Evolutionary conservation across 805 yeast species (phyloP).

Genomic region (Saccharomycopsis oosterbeekiorum): DNA sequence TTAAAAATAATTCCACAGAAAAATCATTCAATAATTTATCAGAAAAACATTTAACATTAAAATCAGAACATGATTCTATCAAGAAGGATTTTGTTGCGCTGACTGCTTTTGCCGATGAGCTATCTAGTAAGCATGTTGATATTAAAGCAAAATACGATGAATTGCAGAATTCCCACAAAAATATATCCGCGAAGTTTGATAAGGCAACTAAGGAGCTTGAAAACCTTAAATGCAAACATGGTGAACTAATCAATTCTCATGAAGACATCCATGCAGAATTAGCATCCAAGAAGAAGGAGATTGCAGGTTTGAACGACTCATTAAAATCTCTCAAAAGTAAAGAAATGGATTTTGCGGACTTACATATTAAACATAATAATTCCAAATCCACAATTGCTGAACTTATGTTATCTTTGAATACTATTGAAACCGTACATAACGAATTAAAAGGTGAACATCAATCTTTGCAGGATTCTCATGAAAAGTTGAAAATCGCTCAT

Average conservation of each 20-base stretch:
- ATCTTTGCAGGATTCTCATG: not conserved
- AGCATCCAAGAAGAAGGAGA: not conserved
- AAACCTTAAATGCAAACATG: not conserved
- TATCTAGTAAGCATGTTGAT: not conserved
- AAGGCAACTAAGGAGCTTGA: not conserved
- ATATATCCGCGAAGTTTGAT: not conserved
- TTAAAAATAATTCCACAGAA: slow-evolving; percentile 10
- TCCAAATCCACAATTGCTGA: not conserved
- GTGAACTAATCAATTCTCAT: not conserved
- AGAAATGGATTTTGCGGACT: not conserved
- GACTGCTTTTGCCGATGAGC: not conserved
- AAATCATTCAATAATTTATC: slow-evolving; percentile 13
- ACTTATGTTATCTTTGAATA: not conserved
- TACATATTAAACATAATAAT: not conserved
- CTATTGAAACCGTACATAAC: slow-evolving; percentile 8
- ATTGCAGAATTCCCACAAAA: not conserved
- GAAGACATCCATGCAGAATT: not conserved
- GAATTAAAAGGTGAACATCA: not conserved
- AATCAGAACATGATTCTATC: not conserved
- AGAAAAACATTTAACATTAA: slow-evolving; percentile 4
- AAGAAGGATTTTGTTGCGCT: not conserved
- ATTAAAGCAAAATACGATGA: not conserved
- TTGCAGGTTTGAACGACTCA: not conserved
- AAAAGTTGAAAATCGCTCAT: not conserved
- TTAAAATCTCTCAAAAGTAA: not conserved